A percentile compares a stretch with the other conserved stretches of the same genome.
These are phyloP conservation scores for Eucalyptus curtisii DNA, from an alignment of 345 rosid species.

Conservation along the genomic window DNA sequence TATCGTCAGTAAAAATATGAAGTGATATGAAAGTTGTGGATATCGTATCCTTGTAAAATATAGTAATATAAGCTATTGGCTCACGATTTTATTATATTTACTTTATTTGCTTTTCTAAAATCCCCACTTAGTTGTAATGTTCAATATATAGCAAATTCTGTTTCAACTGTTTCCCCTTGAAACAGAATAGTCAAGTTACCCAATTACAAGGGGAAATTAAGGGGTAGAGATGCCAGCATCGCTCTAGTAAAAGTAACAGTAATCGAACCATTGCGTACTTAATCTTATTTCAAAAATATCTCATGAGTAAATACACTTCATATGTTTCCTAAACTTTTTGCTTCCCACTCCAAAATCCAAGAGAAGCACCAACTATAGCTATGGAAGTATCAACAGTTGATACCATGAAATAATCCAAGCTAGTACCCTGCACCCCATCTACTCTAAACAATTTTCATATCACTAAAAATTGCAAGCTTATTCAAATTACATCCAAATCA, in stretches of 20 bases:
- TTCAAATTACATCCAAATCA: not conserved
- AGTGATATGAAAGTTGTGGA: not conserved
- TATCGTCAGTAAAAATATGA: not conserved
- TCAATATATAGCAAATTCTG: not conserved
- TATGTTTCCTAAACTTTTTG: not conserved
- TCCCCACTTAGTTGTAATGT: not conserved
- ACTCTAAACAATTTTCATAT: not conserved
- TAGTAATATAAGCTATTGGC: not conserved
- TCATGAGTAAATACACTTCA: not conserved
- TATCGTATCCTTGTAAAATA: not conserved
- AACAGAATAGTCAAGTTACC: not conserved
- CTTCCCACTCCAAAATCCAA: not conserved
- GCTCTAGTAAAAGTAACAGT: not conserved
- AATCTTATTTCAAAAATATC: not conserved
- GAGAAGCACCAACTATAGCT: not conserved
- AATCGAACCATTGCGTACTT: not conserved
- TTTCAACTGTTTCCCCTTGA: not conserved
- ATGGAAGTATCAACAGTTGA: not conserved
- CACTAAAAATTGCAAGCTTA: not conserved
- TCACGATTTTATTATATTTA: not conserved
- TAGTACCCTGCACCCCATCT: rapidly evolving
- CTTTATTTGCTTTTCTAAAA: not conserved
- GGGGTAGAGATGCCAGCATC: not conserved
- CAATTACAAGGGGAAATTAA: not conserved
- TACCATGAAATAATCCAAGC: not conserved